phyloP scores from a whole-genome alignment of 2,329 filamentous ascomycete genomes.

The Neofusicoccum ribis region DNA sequence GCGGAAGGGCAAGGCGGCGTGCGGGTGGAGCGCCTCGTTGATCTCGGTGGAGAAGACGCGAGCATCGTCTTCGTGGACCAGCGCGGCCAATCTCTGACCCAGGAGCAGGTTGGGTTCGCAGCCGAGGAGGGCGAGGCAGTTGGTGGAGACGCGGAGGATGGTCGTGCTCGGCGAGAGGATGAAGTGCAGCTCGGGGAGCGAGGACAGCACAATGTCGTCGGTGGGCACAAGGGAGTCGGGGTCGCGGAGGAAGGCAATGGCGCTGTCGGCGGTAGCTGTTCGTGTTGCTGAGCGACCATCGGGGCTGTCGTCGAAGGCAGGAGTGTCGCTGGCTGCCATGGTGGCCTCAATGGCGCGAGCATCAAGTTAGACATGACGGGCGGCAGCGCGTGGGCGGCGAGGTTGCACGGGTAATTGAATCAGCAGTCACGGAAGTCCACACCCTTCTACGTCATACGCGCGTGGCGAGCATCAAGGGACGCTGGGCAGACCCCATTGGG shows the following conservation, averaged over 20 bases:
- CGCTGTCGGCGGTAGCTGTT: background rate
- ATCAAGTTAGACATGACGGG: background rate
- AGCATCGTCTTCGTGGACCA: background rate
- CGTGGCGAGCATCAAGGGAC: background rate
- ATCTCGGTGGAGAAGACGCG: background rate
- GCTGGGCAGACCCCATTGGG: background rate
- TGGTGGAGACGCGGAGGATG: constrained; percentile 11
- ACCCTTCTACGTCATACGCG: background rate
- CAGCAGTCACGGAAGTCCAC: background rate
- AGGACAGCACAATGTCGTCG: constrained; percentile 7
- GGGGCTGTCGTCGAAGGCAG: background rate
- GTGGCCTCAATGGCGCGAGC: background rate
- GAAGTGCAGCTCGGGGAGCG: constrained; percentile 4
- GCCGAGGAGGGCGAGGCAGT: constrained; percentile 6
- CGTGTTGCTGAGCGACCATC: background rate
- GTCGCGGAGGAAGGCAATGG: background rate
- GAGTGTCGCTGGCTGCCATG: background rate
- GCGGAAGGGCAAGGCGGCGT: background rate
- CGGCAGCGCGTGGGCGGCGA: background rate
- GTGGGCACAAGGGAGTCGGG: background rate
- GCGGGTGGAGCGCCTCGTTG: background rate
- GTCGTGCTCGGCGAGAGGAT: constrained; percentile 8
- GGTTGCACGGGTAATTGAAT: background rate
- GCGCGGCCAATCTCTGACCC: background rate
- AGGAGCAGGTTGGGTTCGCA: constrained; percentile 11